phyloP scores from a whole-genome alignment of 208 protist species.

The Wallacemonas collosoma region DNA sequence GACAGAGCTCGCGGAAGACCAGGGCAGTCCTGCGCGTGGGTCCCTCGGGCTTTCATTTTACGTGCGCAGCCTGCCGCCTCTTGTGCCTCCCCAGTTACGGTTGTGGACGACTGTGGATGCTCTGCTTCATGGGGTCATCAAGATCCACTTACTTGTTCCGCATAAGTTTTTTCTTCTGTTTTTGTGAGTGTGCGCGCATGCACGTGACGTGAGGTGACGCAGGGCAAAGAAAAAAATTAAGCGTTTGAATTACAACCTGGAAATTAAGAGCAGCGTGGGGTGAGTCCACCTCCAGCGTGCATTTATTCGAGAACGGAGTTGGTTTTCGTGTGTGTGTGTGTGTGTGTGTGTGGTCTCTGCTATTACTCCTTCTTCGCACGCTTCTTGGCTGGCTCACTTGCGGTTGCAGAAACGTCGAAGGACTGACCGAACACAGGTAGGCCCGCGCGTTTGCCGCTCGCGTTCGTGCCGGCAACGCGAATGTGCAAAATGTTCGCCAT shows the following conservation, averaged over 20 bases:
- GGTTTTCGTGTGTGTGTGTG: not conserved
- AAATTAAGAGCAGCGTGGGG: conserved; percentile 1
- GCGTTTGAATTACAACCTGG: conserved; percentile 2
- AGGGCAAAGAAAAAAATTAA: conserved; percentile 3
- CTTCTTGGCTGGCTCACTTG: not conserved
- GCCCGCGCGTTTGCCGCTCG: conserved; percentile 58
- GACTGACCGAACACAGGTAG: conserved; percentile 75
- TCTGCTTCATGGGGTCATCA: not conserved
- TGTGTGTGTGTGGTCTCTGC: not conserved
- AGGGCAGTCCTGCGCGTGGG: too few species aligned
- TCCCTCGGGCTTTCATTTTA: too few species aligned
- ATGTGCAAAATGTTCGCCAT: conserved; percentile 75
- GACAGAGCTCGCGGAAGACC: too few species aligned
- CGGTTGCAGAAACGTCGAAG: conserved; percentile 46
- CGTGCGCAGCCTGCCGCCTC: too few species aligned
- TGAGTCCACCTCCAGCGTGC: not conserved
- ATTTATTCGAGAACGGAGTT: not conserved
- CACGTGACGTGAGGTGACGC: not conserved
- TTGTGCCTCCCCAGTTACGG: too few species aligned
- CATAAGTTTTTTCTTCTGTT: not conserved
- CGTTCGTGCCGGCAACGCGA: conserved; percentile 72
- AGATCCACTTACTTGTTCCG: not conserved
- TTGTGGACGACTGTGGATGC: too few species aligned
- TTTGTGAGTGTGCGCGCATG: not conserved
- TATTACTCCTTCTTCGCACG: conserved; percentile 12